Percentiles rank a stretch among this genome's conserved stretches.
These are phyloP conservation scores for Citrus cavaleriei DNA, from an alignment of 345 rosid species.

Conservation along the genomic window DNA sequence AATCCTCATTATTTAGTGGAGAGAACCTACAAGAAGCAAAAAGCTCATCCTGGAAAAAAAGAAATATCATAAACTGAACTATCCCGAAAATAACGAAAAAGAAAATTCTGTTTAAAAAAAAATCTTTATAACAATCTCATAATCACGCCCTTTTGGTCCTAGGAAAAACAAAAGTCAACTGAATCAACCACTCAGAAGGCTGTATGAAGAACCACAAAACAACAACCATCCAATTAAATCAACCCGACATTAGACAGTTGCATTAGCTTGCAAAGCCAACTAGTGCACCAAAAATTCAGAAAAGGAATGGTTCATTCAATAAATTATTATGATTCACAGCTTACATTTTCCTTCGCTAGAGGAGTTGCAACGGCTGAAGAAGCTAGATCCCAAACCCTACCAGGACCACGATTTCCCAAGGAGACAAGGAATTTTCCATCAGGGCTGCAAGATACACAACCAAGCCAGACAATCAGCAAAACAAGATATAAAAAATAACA, in stretches of 20 bases:
- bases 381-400: constrained; percentile 84
- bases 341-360: constrained; percentile 64
- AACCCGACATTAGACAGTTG: background rate
- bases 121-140: background rate
- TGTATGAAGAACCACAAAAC: background rate
- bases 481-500: background rate
- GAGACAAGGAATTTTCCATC: constrained; percentile 84
- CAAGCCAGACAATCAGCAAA: constrained; percentile 16
- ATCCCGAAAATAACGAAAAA: background rate
- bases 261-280: background rate
- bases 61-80: constrained; percentile 5
- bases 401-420: constrained; percentile 62
- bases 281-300: background rate
- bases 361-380: constrained; percentile 54
- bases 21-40: constrained; percentile 83
- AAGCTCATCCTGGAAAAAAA: constrained; percentile 60
- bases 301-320: background rate
- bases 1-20: constrained; percentile 36
- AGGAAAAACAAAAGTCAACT: background rate
- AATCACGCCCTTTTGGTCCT: background rate
- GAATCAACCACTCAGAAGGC: background rate
- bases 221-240: background rate
- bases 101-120: background rate
- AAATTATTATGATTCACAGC: constrained; percentile 11
- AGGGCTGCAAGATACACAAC: constrained; percentile 43